phyloP scores from a whole-genome alignment of 257 asterid genomes.

The Paraleonurus japonicus region DNA sequence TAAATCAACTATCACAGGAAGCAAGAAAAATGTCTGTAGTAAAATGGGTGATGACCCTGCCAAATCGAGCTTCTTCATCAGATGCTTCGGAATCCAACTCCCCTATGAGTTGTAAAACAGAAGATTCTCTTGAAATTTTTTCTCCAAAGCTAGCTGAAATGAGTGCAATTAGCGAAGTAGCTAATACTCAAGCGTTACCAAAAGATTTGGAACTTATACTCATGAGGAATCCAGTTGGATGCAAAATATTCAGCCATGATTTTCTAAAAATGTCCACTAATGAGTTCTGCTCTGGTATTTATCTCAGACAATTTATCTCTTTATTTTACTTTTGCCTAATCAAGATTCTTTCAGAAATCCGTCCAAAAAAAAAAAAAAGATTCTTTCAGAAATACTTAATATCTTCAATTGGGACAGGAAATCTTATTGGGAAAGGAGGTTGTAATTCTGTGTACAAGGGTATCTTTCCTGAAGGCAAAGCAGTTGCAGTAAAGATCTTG shows the following conservation, averaged over 20 bases:
- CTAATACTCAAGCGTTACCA: slow-evolving; percentile 33
- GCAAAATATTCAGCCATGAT: slow-evolving; percentile 59
- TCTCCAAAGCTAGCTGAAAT: slow-evolving; percentile 11
- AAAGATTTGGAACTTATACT: slow-evolving; percentile 56
- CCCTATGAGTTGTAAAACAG: slow-evolving; percentile 27
- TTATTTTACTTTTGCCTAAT: background rate
- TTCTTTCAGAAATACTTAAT: slow-evolving; percentile 3
- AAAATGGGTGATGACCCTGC: slow-evolving; percentile 84
- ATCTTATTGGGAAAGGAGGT: slow-evolving; percentile 81
- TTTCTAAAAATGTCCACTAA: slow-evolving; percentile 51
- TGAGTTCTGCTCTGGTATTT: slow-evolving; percentile 65
- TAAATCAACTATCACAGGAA: slow-evolving; percentile 42
- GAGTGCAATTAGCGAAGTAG: background rate
- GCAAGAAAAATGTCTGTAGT: slow-evolving; percentile 83
- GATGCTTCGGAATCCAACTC: slow-evolving; percentile 43
- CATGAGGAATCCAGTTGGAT: slow-evolving; percentile 38
- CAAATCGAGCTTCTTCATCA: slow-evolving; percentile 42
- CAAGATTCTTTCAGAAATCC: background rate
- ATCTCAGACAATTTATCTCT: background rate
- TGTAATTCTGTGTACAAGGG: slow-evolving; percentile 81
- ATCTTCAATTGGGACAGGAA: slow-evolving; percentile 39
- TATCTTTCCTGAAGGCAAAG: slow-evolving; percentile 61
- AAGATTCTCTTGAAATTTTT: slow-evolving; percentile 23
- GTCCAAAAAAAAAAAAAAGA: too few species aligned
- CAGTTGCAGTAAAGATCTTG: slow-evolving; percentile 70